Evolutionary conservation across 352 stramenopile species (phyloP).

Genomic region (Phytophthora cryptogea): DNA sequence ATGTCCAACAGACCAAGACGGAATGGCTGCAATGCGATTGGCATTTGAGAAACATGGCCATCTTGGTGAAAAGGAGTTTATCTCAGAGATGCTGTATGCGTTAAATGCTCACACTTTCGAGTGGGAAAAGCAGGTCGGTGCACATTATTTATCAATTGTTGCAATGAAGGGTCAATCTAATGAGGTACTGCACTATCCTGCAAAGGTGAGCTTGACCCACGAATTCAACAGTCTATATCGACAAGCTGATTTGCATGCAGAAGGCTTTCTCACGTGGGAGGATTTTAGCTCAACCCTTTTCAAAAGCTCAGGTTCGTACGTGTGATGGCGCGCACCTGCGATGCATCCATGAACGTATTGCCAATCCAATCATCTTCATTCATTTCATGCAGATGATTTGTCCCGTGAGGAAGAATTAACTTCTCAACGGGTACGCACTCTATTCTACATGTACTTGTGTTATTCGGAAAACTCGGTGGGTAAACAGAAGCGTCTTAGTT

Average conservation of each 20-base stretch:
- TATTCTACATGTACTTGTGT: too few relatives aligned
- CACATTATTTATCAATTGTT: neutral
- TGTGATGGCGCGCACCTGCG: too few relatives aligned
- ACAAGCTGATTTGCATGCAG: conserved; percentile 42
- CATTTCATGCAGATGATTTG: neutral
- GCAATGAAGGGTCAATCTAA: too few relatives aligned
- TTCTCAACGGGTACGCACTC: conserved; percentile 9
- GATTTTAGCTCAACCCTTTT: conserved; percentile 55
- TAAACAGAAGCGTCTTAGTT: conserved; percentile 21
- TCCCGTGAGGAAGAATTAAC: conserved; percentile 7
- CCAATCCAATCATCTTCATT: too few relatives aligned
- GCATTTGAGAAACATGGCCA: conserved; percentile 40
- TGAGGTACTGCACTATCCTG: neutral
- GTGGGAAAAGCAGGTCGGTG: conserved; percentile 35
- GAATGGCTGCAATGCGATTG: conserved; percentile 38
- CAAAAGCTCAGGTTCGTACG: conserved; percentile 37
- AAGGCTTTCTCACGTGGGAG: conserved; percentile 41
- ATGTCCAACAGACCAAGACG: conserved; percentile 37
- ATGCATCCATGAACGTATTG: too few relatives aligned
- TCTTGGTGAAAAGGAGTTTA: conserved; percentile 52
- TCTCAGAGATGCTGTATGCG: conserved; percentile 37
- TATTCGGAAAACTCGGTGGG: too few relatives aligned
- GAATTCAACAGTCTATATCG: conserved; percentile 46
- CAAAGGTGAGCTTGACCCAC: conserved; percentile 38
- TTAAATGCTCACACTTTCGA: conserved; percentile 24